These are phyloP conservation scores for Phyllostachys edulis DNA, from an alignment of 176 grass and related monocot species.

Conservation along the genomic window DNA sequence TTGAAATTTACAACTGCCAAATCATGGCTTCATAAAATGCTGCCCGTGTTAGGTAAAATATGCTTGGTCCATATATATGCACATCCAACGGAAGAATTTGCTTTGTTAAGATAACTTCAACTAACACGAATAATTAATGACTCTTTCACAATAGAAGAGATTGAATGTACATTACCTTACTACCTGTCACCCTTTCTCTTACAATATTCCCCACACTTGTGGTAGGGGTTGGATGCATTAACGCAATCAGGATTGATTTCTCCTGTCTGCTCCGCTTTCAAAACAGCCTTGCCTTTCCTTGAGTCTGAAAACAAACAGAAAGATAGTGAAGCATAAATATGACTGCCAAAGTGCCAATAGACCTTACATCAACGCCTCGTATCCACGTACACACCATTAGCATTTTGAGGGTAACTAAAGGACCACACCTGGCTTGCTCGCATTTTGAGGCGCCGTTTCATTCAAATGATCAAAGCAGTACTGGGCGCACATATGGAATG, in stretches of 20 bases:
- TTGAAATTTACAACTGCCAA: slow-evolving; percentile 14
- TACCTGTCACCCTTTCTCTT: slow-evolving; percentile 47
- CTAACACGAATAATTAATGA: not conserved
- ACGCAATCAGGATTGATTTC: slow-evolving; percentile 61
- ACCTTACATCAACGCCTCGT: not conserved
- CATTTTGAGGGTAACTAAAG: not conserved
- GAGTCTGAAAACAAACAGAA: slow-evolving; percentile 35
- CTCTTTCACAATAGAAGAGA: not conserved
- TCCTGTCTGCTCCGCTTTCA: slow-evolving; percentile 38
- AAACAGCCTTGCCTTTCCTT: slow-evolving; percentile 34
- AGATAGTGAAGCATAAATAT: slow-evolving; percentile 26
- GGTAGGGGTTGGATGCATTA: slow-evolving; percentile 90
- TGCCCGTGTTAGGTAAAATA: not conserved
- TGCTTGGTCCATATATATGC: not conserved
- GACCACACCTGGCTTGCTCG: slow-evolving; percentile 41
- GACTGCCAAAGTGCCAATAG: not conserved
- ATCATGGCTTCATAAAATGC: not conserved
- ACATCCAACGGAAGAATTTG: not conserved
- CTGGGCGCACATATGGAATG: slow-evolving; percentile 78
- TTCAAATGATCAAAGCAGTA: slow-evolving; percentile 63
- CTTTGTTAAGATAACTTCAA: slow-evolving; percentile 14
- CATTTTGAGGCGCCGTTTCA: slow-evolving; percentile 18
- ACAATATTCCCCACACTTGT: slow-evolving; percentile 72
- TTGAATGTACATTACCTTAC: slow-evolving; percentile 31
- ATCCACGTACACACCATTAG: not conserved